Conservation (phyloP, 441 rosid genomes). For the Capsella rubella region DNA sequence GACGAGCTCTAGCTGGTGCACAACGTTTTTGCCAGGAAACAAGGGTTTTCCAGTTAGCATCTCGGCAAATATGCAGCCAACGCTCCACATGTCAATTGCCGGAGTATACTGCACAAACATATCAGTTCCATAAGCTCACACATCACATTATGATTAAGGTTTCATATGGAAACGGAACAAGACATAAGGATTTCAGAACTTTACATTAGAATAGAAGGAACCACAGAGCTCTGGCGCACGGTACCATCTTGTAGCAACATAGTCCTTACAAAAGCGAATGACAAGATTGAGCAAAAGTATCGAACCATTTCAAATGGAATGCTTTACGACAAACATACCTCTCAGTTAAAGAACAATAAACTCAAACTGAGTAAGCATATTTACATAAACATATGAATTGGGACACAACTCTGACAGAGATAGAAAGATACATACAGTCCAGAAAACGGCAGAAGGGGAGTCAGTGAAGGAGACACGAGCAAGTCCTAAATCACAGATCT, state of each 20-base stretch:
- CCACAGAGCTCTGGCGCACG: constrained; percentile 99
- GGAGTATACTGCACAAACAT: constrained; percentile 86
- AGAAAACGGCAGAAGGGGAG: constrained; percentile 94
- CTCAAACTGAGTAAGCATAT: constrained; percentile 23
- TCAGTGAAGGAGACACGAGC: constrained; percentile 96
- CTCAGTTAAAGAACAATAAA: constrained; percentile 13
- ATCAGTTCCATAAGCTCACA: constrained; percentile 26
- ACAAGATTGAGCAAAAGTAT: constrained; percentile 25
- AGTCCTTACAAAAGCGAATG: constrained; percentile 66
- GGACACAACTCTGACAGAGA: constrained; percentile 3
- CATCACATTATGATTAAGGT: constrained; percentile 12
- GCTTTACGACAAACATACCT: constrained; percentile 36
- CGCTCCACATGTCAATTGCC: constrained; percentile 98
- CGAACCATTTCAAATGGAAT: background rate
- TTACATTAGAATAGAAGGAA: constrained; percentile 92
- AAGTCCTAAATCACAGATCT: constrained; percentile 98
- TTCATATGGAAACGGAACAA: constrained; percentile 1
- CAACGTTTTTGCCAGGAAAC: constrained; percentile 97
- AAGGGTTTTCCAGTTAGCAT: constrained; percentile 87
- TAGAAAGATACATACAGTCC: constrained; percentile 77
- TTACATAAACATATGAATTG: constrained; percentile 2
- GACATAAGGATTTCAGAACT: background rate
- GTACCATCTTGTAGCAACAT: constrained; percentile 99
- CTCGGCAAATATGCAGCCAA: constrained; percentile 98
- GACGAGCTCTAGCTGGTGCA: constrained; percentile 85